Evolutionary conservation across 441 rosid species (phyloP), one percentile per base, ranked within the genome.

Genomic region (Kokia cookei): DNA sequence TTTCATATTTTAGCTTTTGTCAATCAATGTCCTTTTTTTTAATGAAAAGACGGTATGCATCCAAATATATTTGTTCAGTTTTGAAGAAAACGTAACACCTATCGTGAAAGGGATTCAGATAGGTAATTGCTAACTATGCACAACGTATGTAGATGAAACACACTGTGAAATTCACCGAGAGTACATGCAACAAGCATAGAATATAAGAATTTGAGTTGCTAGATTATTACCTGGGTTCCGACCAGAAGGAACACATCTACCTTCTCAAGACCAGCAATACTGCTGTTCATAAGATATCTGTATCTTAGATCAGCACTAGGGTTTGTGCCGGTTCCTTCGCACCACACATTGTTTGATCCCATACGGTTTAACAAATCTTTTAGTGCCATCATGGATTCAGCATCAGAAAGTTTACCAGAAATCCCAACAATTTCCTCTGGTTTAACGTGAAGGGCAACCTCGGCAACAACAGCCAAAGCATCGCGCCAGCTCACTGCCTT

Each of bases 371-470:
- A 76, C 77, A 93, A 87, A 79, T 95, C 99, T 78, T 95, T 95
- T 73, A 95, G 84, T 4, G 93, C 96, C 89, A 95, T 95, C 99
- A 95, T 93, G 77, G 99, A 88, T 77, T 95, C 99, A 3, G 99
- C 99, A 87, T 95, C 99, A 42, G 98, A 93, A 29, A 95, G 90
- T 84, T 85, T 80, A 72, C 99, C 97, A 22, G 99, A 93, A 75
- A 93, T 61, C 32, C 99, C 99, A 74, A 93, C 90, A 77, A 95
- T 89, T 77, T 93, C 96, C 60, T 88, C 93, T 13, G 94, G 86
- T 76, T 89, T 89, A 74, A 82, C 93, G 78, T 93, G 90, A 82
- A 84, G 90, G 26, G 82, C 75, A 59, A 93, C 82, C 79, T 95
- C 98, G 50, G 93, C 98, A 77, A 91, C 96, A 77, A 93, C 86